Percentiles rank a stretch among this genome's conserved stretches.
These are phyloP conservation scores for Basipetospora chlamydospora DNA, from an alignment of 2,329 filamentous ascomycete species.

Conservation along the genomic window DNA sequence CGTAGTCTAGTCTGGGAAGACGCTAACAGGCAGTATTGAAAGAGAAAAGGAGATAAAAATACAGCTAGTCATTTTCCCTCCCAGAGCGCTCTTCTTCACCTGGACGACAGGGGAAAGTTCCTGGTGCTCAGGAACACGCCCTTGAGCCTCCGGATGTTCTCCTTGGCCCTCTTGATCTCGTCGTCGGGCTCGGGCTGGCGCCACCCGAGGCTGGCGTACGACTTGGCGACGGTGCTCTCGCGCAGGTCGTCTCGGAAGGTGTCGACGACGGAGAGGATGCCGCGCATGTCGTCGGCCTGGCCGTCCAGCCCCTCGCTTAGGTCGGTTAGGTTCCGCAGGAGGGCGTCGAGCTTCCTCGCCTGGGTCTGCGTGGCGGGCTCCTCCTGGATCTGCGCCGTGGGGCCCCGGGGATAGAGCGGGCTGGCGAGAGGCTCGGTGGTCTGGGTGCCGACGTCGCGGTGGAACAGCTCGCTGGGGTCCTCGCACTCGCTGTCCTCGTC, in stretches of 20 bases:
- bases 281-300: conserved; percentile 33
- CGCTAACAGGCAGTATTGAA: no score
- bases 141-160: conserved; percentile 66
- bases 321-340: conserved; percentile 27
- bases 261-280: conserved; percentile 37
- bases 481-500: conserved; percentile 32
- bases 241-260: conserved; percentile 54
- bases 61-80: no score
- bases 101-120: conserved; percentile 46
- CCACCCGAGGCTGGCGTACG: conserved; percentile 11
- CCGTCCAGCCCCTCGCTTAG: conserved; percentile 27
- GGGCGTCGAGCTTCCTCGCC: conserved; percentile 23
- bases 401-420: conserved; percentile 1
- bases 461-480: conserved; percentile 65
- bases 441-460: conserved; percentile 68
- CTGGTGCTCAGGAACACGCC: conserved; percentile 61
- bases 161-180: conserved; percentile 58
- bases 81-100: conserved; percentile 8
- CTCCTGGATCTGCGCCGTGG: neutral
- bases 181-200: conserved; percentile 44
- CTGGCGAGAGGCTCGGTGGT: conserved; percentile 25
- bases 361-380: conserved; percentile 23
- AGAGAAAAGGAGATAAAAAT: no score
- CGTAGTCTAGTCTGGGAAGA: no score
- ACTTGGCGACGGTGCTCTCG: conserved; percentile 24